Evolutionary conservation across 305 asterid species (phyloP).

Genomic region (Fraxinus nigra): DNA sequence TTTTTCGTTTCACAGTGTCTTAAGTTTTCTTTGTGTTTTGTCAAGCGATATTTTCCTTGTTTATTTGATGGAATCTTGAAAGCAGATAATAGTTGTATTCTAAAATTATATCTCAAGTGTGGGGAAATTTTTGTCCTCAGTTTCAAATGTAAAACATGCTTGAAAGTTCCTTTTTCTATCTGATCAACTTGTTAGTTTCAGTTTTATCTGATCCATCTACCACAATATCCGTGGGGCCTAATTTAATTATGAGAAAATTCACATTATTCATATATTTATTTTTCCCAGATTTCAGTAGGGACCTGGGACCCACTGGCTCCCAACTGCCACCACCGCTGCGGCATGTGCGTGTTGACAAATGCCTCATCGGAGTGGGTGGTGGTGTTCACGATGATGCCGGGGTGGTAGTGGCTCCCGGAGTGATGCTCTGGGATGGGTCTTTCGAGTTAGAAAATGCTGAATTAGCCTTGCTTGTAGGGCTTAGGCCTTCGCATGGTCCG

Average conservation of each 20-base stretch:
- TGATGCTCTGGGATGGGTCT: background rate
- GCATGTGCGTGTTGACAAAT: background rate
- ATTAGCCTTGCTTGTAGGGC: background rate
- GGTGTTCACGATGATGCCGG: background rate
- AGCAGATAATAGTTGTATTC: slow-evolving; percentile 4
- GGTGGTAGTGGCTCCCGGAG: background rate
- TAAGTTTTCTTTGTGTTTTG: slow-evolving; percentile 6
- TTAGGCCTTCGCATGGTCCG: background rate
- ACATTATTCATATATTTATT: background rate
- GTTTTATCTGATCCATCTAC: background rate
- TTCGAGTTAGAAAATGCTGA: background rate
- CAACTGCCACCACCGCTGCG: background rate
- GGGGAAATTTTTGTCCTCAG: background rate
- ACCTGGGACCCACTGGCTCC: background rate
- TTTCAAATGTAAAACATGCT: background rate
- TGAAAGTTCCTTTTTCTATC: background rate
- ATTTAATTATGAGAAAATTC: background rate
- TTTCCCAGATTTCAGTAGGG: background rate
- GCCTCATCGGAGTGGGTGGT: background rate
- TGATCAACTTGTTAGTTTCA: background rate
- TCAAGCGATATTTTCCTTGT: slow-evolving; percentile 14
- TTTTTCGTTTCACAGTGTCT: background rate
- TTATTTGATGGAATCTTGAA: slow-evolving; percentile 11
- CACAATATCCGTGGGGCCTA: background rate
- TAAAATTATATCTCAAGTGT: background rate